Evolutionary conservation across 176 grass and related monocot genomes (phyloP).

Genomic region (Avena eriantha): DNA sequence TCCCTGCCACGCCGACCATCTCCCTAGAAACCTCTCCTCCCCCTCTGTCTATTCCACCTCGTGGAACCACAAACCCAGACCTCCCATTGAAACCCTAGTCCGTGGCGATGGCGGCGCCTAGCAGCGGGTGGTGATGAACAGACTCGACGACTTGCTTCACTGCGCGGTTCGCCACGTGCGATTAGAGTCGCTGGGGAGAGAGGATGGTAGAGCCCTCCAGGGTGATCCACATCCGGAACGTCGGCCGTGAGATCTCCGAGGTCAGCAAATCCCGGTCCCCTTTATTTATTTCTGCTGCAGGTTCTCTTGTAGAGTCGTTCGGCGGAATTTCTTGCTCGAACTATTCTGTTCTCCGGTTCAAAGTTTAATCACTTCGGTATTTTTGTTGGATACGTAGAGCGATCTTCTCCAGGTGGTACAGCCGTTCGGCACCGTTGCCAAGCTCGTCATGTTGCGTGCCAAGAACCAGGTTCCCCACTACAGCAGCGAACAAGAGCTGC

Average conservation of each 20-base stretch:
- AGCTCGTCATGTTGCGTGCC: constrained; percentile 87
- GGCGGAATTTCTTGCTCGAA: too few relatives aligned
- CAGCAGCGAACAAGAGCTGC: too few relatives aligned
- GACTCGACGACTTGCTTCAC: too few relatives aligned
- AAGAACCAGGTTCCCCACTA: constrained; percentile 92
- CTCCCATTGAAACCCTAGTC: too few relatives aligned
- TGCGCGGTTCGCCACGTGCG: not conserved
- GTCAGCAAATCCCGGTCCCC: constrained; percentile 36
- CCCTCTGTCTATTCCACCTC: too few relatives aligned
- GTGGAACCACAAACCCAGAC: too few relatives aligned
- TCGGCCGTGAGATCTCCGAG: constrained; percentile 96
- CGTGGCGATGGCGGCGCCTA: too few relatives aligned
- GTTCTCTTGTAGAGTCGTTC: not conserved
- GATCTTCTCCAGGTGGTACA: constrained; percentile 97
- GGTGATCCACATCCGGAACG: constrained; percentile 97
- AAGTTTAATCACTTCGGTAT: constrained; percentile 2
- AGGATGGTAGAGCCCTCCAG: constrained; percentile 94
- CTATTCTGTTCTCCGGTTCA: not conserved
- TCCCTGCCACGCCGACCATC: too few relatives aligned
- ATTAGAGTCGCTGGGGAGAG: not conserved
- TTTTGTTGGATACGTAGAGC: constrained; percentile 48
- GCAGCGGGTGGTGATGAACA: too few relatives aligned
- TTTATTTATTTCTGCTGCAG: not conserved
- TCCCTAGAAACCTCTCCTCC: too few relatives aligned
- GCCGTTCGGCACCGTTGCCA: constrained; percentile 81